Evolutionary conservation across 2,329 filamentous ascomycete genomes (phyloP).

Genomic region (Fusarium sp.): DNA sequence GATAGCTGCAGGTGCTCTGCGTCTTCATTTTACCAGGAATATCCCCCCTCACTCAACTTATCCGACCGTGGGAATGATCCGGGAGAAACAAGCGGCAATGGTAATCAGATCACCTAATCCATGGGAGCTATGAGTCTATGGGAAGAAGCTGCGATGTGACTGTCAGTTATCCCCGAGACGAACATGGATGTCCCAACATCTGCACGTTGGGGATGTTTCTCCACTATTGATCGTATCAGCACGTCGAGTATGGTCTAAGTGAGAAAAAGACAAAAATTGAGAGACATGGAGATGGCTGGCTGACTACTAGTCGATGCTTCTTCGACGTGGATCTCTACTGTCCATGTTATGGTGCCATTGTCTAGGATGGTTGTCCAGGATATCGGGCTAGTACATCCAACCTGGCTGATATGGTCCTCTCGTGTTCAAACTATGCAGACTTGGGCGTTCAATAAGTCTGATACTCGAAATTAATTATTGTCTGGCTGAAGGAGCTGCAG

Average conservation of each 20-base stretch:
- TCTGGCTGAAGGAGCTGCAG: conserved; percentile 23
- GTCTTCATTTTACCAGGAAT: not conserved
- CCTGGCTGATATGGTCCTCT: conserved; percentile 25
- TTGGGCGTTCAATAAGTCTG: conserved; percentile 18
- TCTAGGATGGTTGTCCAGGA: conserved; percentile 12
- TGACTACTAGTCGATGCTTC: conserved; percentile 15
- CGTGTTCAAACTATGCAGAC: conserved; percentile 36
- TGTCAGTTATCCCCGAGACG: not conserved
- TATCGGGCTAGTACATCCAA: conserved; percentile 14
- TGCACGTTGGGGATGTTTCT: not conserved
- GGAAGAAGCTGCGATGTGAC: not conserved
- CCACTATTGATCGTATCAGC: not conserved
- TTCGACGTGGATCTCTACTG: conserved; percentile 4
- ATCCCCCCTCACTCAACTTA: not conserved
- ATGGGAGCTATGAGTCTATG: not conserved
- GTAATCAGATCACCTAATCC: not conserved
- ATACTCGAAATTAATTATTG: not conserved
- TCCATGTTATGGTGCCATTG: conserved; percentile 1
- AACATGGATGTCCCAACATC: not conserved
- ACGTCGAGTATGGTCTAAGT: not conserved
- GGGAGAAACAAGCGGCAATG: not conserved
- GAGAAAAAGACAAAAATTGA: conserved; percentile 19
- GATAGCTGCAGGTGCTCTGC: conserved; percentile 6
- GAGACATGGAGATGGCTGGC: conserved; percentile 7
- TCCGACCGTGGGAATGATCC: too few species aligned